Conservation (phyloP, 2,329 filamentous ascomycete species). For the Aspergillus sp. region DNA sequence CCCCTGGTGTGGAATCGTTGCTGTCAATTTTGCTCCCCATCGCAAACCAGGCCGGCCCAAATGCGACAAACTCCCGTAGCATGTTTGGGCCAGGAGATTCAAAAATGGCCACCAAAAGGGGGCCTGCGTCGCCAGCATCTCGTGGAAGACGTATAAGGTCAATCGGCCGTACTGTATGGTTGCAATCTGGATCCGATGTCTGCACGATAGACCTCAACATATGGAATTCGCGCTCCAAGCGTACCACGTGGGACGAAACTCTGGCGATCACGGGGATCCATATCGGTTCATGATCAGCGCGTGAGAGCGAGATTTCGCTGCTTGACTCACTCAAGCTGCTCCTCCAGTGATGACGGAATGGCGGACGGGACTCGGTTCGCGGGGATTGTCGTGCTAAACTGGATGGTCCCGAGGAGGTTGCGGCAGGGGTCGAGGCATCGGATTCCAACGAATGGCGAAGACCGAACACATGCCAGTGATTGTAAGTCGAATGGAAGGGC, state of each 20-base stretch:
- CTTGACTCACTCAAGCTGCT: slow-evolving; percentile 53
- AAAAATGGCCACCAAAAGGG: slow-evolving; percentile 78
- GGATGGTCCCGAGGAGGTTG: slow-evolving; percentile 44
- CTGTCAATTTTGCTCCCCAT: slow-evolving; percentile 47
- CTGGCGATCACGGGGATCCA: slow-evolving; percentile 72
- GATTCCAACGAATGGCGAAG: slow-evolving; percentile 53
- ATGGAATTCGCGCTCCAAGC: slow-evolving; percentile 84
- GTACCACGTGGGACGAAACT: slow-evolving; percentile 75
- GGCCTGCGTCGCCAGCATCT: slow-evolving; percentile 64
- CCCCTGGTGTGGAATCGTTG: slow-evolving; percentile 51
- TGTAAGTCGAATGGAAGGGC: slow-evolving; percentile 64
- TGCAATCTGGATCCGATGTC: slow-evolving; percentile 67
- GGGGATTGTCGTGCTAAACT: slow-evolving; percentile 44
- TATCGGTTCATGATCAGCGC: slow-evolving; percentile 37
- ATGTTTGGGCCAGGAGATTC: slow-evolving; percentile 74
- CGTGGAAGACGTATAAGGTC: slow-evolving; percentile 72
- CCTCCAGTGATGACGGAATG: slow-evolving; percentile 44
- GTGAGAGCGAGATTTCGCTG: slow-evolving; percentile 42
- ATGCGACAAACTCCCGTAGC: slow-evolving; percentile 66
- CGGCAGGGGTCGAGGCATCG: slow-evolving; percentile 47
- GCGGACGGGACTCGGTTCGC: slow-evolving; percentile 38
- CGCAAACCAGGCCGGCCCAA: slow-evolving; percentile 73
- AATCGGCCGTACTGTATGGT: slow-evolving; percentile 76
- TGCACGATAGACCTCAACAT: slow-evolving; percentile 71
- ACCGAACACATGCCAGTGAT: slow-evolving; percentile 79